Conservation (phyloP, 2,329 filamentous ascomycete species). For the Aspergillus fructus region DNA sequence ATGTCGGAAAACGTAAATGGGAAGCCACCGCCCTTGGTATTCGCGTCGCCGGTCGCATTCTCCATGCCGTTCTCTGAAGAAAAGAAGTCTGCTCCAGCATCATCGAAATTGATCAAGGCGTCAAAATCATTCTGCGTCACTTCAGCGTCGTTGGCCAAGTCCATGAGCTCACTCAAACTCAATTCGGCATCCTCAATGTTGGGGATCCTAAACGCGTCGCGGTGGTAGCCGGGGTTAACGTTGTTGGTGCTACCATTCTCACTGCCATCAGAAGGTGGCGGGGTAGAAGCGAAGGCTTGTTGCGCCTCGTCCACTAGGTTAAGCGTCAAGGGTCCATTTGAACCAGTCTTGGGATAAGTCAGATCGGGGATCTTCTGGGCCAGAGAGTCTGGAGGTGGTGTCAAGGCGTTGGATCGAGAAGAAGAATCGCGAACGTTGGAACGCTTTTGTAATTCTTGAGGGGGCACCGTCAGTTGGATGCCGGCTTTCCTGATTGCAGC, state of each 20-base stretch:
- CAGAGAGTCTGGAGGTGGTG: conserved; percentile 42
- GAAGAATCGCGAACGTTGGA: conserved; percentile 19
- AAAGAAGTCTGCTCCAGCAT: conserved; percentile 38
- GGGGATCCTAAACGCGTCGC: conserved; percentile 32
- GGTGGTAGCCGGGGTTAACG: conserved; percentile 30
- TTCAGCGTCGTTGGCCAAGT: conserved; percentile 45
- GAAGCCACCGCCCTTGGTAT: conserved; percentile 12
- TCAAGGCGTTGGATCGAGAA: conserved; percentile 34
- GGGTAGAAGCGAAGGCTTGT: conserved; percentile 39
- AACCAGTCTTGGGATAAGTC: conserved; percentile 33
- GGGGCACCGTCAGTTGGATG: conserved; percentile 63
- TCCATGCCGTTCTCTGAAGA: conserved; percentile 24
- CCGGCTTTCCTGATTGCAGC: conserved; percentile 85
- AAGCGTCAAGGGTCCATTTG: conserved; percentile 15
- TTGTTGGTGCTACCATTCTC: conserved; percentile 44
- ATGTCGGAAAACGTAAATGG: conserved; percentile 19
- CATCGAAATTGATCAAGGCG: conserved; percentile 48
- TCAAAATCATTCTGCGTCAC: conserved; percentile 48
- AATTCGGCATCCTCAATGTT: conserved; percentile 32
- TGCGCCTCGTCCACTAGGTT: conserved; percentile 25
- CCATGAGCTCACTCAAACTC: conserved; percentile 43
- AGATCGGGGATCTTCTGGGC: conserved; percentile 41
- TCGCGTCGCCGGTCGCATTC: not conserved
- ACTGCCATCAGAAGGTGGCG: conserved; percentile 43
- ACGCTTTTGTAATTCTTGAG: conserved; percentile 29